These are phyloP conservation scores for Tieghemiomyces parasiticus DNA, from an alignment of 192 early-diverging fungal species.

Conservation along the genomic window DNA sequence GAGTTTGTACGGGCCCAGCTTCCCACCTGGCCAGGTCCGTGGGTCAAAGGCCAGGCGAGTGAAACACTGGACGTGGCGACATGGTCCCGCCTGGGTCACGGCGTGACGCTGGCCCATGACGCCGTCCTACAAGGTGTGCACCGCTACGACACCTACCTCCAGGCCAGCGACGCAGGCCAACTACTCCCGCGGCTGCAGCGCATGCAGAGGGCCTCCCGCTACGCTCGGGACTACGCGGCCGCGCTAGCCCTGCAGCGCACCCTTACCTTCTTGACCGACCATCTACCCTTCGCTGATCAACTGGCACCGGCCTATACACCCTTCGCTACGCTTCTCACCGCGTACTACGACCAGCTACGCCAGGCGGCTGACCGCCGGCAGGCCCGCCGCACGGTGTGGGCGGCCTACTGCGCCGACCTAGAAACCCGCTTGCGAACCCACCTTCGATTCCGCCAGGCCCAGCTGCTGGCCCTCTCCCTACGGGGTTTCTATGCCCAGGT, in stretches of 20 bases:
- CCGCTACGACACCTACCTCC: neutral
- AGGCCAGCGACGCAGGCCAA: neutral
- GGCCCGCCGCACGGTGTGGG: neutral
- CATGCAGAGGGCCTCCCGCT: neutral
- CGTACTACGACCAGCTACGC: neutral
- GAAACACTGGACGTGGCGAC: too few relatives aligned
- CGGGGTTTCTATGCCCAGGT: constrained; percentile 5
- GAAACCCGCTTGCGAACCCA: constrained; percentile 1
- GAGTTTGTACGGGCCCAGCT: neutral
- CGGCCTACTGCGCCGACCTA: neutral
- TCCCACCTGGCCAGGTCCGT: neutral
- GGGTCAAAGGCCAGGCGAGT: neutral
- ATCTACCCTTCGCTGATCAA: neutral
- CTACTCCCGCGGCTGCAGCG: neutral
- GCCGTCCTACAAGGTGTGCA: neutral
- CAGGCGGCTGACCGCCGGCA: neutral
- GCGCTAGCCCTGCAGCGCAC: neutral
- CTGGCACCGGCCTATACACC: neutral
- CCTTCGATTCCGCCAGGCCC: neutral
- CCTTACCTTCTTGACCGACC: neutral
- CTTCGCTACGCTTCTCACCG: neutral
- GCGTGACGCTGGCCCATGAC: neutral
- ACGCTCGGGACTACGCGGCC: neutral
- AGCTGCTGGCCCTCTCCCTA: neutral
- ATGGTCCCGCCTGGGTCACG: neutral